phyloP scores from a whole-genome alignment of 2,329 filamentous ascomycete genomes.

The Coniella lustricola region DNA sequence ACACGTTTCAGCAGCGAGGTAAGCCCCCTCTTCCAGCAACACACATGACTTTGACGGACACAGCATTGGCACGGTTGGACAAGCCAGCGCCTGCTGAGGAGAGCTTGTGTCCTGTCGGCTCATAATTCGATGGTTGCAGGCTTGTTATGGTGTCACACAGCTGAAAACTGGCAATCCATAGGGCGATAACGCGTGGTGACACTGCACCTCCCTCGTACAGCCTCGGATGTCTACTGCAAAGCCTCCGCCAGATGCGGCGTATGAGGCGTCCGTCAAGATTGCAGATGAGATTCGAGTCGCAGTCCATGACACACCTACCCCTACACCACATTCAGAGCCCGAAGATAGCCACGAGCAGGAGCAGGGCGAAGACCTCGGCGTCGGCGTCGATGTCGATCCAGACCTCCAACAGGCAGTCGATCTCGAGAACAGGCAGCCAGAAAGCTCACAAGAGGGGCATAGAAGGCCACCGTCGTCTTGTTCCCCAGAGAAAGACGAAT shows the following conservation, averaged over 20 bases:
- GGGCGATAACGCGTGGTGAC: constrained; percentile 3
- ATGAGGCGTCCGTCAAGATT: constrained; percentile 11
- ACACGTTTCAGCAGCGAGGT: too few species aligned
- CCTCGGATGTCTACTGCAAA: constrained; percentile 13
- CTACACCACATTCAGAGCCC: too few species aligned
- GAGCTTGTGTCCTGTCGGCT: too few species aligned
- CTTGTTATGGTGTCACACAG: neutral
- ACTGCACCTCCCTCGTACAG: constrained; percentile 12
- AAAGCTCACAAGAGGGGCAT: constrained; percentile 1
- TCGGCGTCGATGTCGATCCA: too few species aligned
- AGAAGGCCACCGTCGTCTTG: constrained; percentile 2
- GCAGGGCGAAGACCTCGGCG: neutral
- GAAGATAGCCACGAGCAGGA: neutral
- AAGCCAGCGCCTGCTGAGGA: too few species aligned
- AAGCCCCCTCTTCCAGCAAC: too few species aligned
- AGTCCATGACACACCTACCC: neutral
- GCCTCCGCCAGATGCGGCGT: constrained; percentile 13
- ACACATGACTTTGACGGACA: too few species aligned
- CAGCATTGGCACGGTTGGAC: too few species aligned
- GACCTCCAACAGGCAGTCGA: neutral
- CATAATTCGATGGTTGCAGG: neutral
- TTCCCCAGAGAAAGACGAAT: neutral
- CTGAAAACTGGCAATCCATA: neutral
- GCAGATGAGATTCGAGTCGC: constrained; percentile 17
- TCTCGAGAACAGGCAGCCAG: neutral